phyloP scores from a whole-genome alignment of 768 basidiomycete species.

The Boletus reticuloceps region DNA sequence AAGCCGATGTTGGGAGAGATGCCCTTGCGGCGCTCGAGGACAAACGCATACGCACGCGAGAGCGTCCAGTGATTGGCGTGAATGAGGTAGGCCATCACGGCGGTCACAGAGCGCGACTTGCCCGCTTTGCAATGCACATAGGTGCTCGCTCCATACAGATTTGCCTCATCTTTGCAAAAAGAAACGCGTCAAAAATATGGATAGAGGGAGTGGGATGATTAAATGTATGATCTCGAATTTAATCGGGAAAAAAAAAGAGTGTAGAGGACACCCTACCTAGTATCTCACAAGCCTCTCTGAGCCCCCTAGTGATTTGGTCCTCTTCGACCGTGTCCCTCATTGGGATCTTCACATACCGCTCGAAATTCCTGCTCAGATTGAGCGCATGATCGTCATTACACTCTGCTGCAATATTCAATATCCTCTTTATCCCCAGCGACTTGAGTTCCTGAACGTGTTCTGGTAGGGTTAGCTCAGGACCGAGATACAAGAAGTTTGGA shows the following conservation, averaged over 20 bases:
- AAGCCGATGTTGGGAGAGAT: constrained; percentile 98
- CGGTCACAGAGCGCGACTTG: constrained; percentile 93
- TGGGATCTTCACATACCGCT: constrained; percentile 81
- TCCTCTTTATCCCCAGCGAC: constrained; percentile 75
- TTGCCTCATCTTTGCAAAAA: constrained; percentile 73
- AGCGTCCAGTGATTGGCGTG: constrained; percentile 98
- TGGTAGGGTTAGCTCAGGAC: constrained; percentile 75
- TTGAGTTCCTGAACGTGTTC: constrained; percentile 77
- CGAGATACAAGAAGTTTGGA: constrained; percentile 87
- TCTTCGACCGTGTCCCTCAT: constrained; percentile 98
- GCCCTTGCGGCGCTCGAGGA: constrained; percentile 88
- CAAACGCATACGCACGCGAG: constrained; percentile 86
- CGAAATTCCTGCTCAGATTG: constrained; percentile 65
- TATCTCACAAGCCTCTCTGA: constrained; percentile 82
- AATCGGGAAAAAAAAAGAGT: background rate
- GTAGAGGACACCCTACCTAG: constrained; percentile 59
- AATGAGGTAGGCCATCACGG: constrained; percentile 96
- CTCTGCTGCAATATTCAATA: constrained; percentile 89
- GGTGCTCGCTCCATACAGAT: constrained; percentile 81
- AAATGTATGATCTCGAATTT: constrained; percentile 2
- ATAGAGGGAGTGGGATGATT: background rate
- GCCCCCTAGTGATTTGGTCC: constrained; percentile 76
- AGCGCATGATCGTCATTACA: constrained; percentile 84
- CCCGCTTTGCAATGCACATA: constrained; percentile 98
- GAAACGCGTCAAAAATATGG: background rate